phyloP scores from a whole-genome alignment of 495 filamentous ascomycete species.

The Astrothelium subdiscretum region DNA sequence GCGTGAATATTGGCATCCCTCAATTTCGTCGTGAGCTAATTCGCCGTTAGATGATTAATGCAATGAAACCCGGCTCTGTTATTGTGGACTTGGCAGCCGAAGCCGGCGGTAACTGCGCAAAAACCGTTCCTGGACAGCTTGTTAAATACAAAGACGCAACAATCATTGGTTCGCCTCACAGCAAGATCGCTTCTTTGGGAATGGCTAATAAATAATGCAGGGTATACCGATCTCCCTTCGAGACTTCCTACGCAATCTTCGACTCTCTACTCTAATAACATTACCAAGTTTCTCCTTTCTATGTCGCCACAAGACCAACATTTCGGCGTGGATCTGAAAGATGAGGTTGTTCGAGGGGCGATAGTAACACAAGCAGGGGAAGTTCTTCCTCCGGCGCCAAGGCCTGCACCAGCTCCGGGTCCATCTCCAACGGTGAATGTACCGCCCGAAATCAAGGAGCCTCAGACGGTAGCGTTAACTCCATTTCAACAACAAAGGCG shows the following conservation, averaged over 20 bases:
- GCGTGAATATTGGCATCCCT: neutral
- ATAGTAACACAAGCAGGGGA: conserved; percentile 66
- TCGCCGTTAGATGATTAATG: conserved; percentile 51
- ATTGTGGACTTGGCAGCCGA: conserved; percentile 74
- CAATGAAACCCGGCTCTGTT: conserved; percentile 73
- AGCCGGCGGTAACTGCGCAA: conserved; percentile 69
- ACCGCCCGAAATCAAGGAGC: conserved; percentile 38
- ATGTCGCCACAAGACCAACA: conserved; percentile 62
- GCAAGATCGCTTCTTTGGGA: too few species aligned
- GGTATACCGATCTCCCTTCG: conserved; percentile 73
- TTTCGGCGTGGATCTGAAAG: conserved; percentile 61
- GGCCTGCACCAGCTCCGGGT: conserved; percentile 55
- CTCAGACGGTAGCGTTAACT: conserved; percentile 50
- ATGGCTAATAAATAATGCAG: too few species aligned
- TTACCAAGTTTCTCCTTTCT: conserved; percentile 69
- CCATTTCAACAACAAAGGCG: conserved; percentile 66
- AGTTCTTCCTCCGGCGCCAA: conserved; percentile 59
- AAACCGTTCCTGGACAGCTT: conserved; percentile 57
- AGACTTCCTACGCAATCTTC: conserved; percentile 70
- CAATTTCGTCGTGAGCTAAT: conserved; percentile 18
- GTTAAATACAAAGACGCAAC: conserved; percentile 61
- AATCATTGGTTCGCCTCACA: conserved; percentile 56
- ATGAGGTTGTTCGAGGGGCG: conserved; percentile 69
- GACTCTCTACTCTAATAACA: conserved; percentile 77
- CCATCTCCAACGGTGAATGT: conserved; percentile 29